Evolutionary conservation across 345 rosid species (phyloP).

Genomic region (Turnera subulata): DNA sequence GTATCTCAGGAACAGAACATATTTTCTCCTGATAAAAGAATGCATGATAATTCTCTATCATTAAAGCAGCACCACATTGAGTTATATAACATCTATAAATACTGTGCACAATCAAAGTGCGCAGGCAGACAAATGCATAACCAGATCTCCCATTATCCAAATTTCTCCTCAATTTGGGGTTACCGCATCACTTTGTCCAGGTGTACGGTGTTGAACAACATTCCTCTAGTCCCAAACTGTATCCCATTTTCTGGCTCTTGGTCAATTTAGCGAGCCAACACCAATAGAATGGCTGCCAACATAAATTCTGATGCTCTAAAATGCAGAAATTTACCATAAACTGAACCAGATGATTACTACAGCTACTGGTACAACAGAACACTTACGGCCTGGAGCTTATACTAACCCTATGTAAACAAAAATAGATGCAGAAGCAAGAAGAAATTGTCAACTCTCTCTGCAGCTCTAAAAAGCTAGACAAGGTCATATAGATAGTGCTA

Average conservation of each 20-base stretch:
- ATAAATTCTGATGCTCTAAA: neutral
- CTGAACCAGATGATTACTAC: neutral
- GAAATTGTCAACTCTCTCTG: too few relatives aligned
- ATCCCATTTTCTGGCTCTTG: neutral
- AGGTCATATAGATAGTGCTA: too few relatives aligned
- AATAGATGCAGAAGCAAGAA: too few relatives aligned
- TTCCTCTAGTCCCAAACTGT: slow-evolving; percentile 1
- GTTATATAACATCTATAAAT: neutral
- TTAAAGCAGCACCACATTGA: neutral
- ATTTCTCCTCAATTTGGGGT: neutral
- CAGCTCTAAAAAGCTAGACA: too few relatives aligned
- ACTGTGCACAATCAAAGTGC: neutral
- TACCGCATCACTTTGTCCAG: neutral
- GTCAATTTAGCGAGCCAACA: neutral
- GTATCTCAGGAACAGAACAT: neutral
- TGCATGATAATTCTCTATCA: neutral
- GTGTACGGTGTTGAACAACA: neutral
- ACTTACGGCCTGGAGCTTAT: too few relatives aligned
- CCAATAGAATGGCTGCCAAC: neutral
- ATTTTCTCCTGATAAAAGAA: too few relatives aligned
- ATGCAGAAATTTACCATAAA: neutral
- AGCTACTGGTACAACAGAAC: neutral
- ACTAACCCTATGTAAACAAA: too few relatives aligned
- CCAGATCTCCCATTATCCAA: neutral
- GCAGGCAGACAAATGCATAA: slow-evolving; percentile 1